Conservation (phyloP, 192 early-diverging fungal genomes). For the Chytriomyces sp. region DNA sequence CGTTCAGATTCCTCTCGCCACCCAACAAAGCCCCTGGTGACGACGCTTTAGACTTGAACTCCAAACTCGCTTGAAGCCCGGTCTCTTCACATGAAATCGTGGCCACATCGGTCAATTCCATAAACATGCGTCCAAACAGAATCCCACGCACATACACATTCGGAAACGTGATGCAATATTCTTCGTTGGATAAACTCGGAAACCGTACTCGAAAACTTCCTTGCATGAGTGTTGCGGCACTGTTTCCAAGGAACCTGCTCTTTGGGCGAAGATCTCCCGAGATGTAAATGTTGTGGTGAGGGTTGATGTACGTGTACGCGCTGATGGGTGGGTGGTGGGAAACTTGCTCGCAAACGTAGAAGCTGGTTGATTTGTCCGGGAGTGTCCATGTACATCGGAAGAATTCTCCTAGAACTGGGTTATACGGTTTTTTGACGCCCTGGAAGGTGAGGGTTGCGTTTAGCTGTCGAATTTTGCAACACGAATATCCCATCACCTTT, state of each 20-base stretch:
- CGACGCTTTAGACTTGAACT: constrained; percentile 51
- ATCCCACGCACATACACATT: constrained; percentile 67
- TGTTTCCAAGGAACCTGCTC: constrained; percentile 70
- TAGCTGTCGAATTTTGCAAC: background rate
- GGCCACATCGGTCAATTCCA: constrained; percentile 62
- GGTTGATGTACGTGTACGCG: constrained; percentile 67
- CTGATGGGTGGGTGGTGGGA: constrained; percentile 95
- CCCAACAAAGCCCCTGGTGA: constrained; percentile 73
- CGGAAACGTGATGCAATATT: constrained; percentile 70
- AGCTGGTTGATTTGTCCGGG: constrained; percentile 63
- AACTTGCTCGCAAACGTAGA: constrained; percentile 91
- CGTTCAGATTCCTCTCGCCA: constrained; percentile 59
- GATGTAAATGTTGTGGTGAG: constrained; percentile 56
- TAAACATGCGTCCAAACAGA: constrained; percentile 69
- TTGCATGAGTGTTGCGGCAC: constrained; percentile 73
- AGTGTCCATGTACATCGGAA: constrained; percentile 79
- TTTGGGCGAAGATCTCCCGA: constrained; percentile 60
- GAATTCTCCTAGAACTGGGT: constrained; percentile 90
- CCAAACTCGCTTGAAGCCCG: constrained; percentile 47
- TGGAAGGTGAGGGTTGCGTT: constrained; percentile 6
- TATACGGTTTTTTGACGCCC: constrained; percentile 95
- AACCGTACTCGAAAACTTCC: constrained; percentile 59
- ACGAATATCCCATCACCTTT: constrained; percentile 45
- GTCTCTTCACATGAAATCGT: constrained; percentile 70
- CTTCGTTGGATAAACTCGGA: constrained; percentile 57